Percentiles rank a stretch among this genome's conserved stretches.
These are phyloP conservation scores for Aeschynomene evenia DNA, from an alignment of 306 rosid species.

Conservation along the genomic window DNA sequence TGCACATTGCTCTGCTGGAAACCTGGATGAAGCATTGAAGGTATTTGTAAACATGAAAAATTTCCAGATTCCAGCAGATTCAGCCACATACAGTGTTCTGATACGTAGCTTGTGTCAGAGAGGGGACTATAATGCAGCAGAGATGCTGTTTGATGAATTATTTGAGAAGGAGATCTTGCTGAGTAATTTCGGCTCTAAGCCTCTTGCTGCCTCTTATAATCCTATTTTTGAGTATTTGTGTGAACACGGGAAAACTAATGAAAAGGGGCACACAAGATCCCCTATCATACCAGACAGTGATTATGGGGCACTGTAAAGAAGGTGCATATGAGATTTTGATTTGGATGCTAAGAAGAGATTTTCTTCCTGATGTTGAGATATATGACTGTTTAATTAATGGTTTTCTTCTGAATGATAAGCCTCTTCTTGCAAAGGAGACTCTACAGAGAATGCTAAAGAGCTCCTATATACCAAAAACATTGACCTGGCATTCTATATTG, in stretches of 20 bases:
- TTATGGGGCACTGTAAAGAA: constrained; percentile 86
- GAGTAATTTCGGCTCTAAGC: constrained; percentile 56
- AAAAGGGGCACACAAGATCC: constrained; percentile 87
- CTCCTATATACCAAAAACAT: constrained; percentile 59
- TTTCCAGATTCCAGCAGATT: constrained; percentile 56
- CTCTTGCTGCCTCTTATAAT: constrained; percentile 75
- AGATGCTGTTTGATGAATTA: constrained; percentile 66
- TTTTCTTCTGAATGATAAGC: constrained; percentile 58
- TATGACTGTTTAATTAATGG: constrained; percentile 66
- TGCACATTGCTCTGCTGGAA: constrained; percentile 61
- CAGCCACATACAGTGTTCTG: constrained; percentile 77
- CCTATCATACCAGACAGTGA: constrained; percentile 56
- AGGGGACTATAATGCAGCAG: constrained; percentile 56
- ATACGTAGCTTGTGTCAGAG: constrained; percentile 60
- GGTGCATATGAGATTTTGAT: constrained; percentile 60
- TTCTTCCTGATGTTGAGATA: constrained; percentile 58
- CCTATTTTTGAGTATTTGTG: constrained; percentile 67
- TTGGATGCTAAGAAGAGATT: constrained; percentile 81
- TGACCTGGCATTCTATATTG: constrained; percentile 67
- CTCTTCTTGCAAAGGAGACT: constrained; percentile 68
- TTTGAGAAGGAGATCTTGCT: constrained; percentile 55
- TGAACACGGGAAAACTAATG: constrained; percentile 68
- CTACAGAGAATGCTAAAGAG: constrained; percentile 84
- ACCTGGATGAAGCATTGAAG: constrained; percentile 63
- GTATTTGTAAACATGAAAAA: constrained; percentile 62